phyloP scores from a whole-genome alignment of 169 alveolate species.

The Plasmodium knowlesi region DNA sequence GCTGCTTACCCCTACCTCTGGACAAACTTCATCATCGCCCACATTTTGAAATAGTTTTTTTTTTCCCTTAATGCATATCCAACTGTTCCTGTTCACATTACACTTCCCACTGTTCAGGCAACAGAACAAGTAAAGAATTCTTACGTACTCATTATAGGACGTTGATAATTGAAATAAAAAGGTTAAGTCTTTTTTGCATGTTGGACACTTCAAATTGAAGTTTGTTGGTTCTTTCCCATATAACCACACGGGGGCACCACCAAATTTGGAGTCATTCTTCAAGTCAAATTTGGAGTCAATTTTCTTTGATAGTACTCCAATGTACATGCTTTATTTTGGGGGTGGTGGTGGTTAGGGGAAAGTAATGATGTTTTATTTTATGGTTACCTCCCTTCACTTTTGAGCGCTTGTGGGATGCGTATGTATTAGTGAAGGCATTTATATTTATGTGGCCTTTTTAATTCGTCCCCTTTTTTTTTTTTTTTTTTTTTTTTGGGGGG shows the following conservation, averaged over 20 bases:
- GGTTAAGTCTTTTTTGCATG: conserved; percentile 26
- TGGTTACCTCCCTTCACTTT: neutral
- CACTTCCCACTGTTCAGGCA: conserved; percentile 59
- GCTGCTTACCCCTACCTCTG: neutral
- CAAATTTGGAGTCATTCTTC: conserved; percentile 69
- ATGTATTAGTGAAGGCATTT: neutral
- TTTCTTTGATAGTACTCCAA: conserved; percentile 60
- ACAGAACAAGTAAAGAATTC: conserved; percentile 54
- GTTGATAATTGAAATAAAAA: conserved; percentile 73
- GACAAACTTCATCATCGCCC: neutral
- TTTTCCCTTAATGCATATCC: conserved; percentile 73
- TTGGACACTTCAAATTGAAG: conserved; percentile 51
- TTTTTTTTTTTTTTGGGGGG: no score
- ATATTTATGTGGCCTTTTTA: neutral
- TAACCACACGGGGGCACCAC: conserved; percentile 72
- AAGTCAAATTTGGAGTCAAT: conserved; percentile 43
- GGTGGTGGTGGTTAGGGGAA: neutral
- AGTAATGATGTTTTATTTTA: neutral
- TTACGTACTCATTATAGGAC: conserved; percentile 58
- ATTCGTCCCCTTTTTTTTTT: neutral
- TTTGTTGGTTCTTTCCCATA: conserved; percentile 26
- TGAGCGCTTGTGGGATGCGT: neutral
- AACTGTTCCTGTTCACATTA: conserved; percentile 48
- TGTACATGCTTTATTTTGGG: conserved; percentile 31
- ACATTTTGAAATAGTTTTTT: conserved; percentile 8